Conservation (phyloP, 2,329 filamentous ascomycete genomes). For the Corinectria fuckeliana region DNA sequence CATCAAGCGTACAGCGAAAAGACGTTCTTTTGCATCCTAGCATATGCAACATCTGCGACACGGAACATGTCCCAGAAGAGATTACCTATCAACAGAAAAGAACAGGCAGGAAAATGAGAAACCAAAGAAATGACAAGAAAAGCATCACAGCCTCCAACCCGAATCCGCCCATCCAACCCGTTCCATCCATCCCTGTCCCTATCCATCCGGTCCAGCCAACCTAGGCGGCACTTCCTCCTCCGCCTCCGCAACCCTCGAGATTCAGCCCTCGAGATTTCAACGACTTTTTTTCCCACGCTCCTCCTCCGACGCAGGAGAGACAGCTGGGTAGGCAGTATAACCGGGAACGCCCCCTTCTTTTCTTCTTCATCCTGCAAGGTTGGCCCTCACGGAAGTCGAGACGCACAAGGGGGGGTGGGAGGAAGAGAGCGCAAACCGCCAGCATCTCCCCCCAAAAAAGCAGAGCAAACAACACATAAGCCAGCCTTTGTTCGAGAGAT, state of each 20-base stretch:
- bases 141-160: constrained; percentile 28
- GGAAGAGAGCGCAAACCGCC: constrained; percentile 18
- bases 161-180: constrained; percentile 13
- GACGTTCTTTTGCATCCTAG: constrained; percentile 22
- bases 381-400: constrained; percentile 3
- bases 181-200: constrained; percentile 4
- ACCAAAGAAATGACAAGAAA: constrained; percentile 13
- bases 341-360: not conserved
- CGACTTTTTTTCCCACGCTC: not conserved
- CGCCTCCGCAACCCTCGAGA: not conserved
- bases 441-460: constrained; percentile 25
- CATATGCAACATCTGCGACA: constrained; percentile 24
- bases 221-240: not conserved
- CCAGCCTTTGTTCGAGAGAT: constrained; percentile 30
- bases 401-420: constrained; percentile 1
- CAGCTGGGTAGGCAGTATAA: constrained; percentile 5
- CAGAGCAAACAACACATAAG: constrained; percentile 33
- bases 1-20: not conserved
- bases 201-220: constrained; percentile 12
- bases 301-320: not conserved
- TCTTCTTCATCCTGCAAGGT: not conserved
- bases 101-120: not conserved
- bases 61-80: constrained; percentile 17
- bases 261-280: not conserved
- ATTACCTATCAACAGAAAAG: constrained; percentile 26